These are phyloP conservation scores for Begonia masoniana DNA, from an alignment of 306 rosid genomes.

Conservation along the genomic window DNA sequence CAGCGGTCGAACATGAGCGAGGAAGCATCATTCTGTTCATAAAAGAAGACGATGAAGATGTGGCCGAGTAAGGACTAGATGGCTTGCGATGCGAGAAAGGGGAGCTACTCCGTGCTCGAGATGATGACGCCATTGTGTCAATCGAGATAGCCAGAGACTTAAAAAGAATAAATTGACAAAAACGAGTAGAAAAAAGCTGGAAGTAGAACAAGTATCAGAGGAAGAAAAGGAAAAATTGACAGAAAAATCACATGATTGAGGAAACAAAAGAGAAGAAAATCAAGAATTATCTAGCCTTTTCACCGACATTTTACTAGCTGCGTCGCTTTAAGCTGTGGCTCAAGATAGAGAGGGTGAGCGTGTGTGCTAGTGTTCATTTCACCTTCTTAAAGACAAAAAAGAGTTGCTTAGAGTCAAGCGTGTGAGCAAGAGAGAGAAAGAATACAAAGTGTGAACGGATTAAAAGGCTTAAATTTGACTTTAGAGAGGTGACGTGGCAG, in stretches of 20 bases:
- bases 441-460: conserved; percentile 10
- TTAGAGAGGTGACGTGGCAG: conserved; percentile 32
- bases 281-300: conserved; percentile 16
- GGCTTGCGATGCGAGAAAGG: conserved; percentile 86
- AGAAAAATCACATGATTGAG: conserved; percentile 68
- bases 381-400: conserved; percentile 77
- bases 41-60: conserved; percentile 66
- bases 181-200: conserved; percentile 1
- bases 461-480: not conserved
- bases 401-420: conserved; percentile 40
- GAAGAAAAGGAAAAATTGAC: conserved; percentile 43
- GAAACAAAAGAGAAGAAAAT: conserved; percentile 40
- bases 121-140: conserved; percentile 76
- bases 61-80: conserved; percentile 61
- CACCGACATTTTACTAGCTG: conserved; percentile 1
- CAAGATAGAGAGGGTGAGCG: too few relatives aligned
- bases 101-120: conserved; percentile 85
- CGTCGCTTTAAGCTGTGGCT: conserved; percentile 19
- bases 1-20: conserved; percentile 65
- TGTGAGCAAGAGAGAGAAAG: conserved; percentile 15
- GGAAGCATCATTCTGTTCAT: conserved; percentile 60
- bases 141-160: conserved; percentile 40
- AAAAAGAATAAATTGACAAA: conserved; percentile 9
- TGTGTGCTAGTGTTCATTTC: conserved; percentile 29
- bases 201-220: conserved; percentile 7